Conservation (phyloP, 2,329 filamentous ascomycete species). For the Colletotrichum zoysiae region DNA sequence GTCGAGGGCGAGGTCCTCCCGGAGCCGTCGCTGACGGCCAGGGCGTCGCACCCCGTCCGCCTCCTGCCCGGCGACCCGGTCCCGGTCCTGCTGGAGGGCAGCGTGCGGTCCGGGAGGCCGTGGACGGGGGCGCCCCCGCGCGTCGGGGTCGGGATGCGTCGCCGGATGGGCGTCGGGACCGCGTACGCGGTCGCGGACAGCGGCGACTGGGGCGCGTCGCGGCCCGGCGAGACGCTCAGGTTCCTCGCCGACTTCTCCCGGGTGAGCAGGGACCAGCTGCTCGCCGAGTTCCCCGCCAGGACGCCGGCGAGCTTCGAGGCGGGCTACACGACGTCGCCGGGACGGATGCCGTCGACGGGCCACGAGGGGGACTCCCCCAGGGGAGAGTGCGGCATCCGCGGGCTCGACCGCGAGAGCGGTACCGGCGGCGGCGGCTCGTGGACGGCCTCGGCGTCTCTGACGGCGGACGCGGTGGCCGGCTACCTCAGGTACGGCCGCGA, state of each 20-base stretch:
- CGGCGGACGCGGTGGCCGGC: constrained; percentile 49
- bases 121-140: constrained; percentile 45
- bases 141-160: constrained; percentile 51
- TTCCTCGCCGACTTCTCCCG: constrained; percentile 51
- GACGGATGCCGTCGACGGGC: constrained; percentile 49
- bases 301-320: constrained; percentile 56
- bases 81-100: constrained; percentile 54
- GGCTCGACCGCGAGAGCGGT: constrained; percentile 53
- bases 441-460: constrained; percentile 55
- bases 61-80: constrained; percentile 47
- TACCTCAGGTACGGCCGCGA: constrained; percentile 55
- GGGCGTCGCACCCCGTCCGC: constrained; percentile 52
- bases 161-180: constrained; percentile 51
- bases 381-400: constrained; percentile 52
- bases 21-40: constrained; percentile 51
- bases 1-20: constrained; percentile 56
- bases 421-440: constrained; percentile 49
- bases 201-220: constrained; percentile 54
- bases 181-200: constrained; percentile 57
- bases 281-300: constrained; percentile 47
- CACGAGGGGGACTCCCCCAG: constrained; percentile 50
- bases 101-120: constrained; percentile 45
- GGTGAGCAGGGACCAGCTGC: constrained; percentile 48
- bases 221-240: constrained; percentile 48
- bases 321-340: constrained; percentile 53